Evolutionary conservation across 2,329 filamentous ascomycete species (phyloP), one percentile per base, ranked within the genome.

Genomic region (Phaeosphaeriaceae sp.): DNA sequence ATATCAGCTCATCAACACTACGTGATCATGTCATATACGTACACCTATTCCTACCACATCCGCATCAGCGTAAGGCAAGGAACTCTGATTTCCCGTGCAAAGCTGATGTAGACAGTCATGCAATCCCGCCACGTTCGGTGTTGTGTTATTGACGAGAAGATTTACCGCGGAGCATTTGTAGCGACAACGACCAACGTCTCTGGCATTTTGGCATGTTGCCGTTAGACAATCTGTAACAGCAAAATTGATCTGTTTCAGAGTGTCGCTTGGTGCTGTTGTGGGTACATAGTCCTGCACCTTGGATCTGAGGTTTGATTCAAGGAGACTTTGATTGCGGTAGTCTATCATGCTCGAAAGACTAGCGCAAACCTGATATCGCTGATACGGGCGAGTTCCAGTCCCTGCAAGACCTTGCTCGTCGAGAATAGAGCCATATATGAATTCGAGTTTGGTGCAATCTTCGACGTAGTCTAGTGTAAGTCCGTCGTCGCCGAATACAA

Each of bases 41-140:
- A 68, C 65, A 11, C 65, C 65, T 48, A 66, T 64, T 2, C 63
- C 65, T 11, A 68, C 55, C 3, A 68, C 56, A 52, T 68, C 65
- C 13, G 60, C 61, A 57, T 68, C 65, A 1, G 65, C 65, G 53
- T 35, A 68, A 11, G 65, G 65, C 24, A 66, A 51, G 22, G 55
- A 56, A 13, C 53, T 21, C 30, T 66, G 59, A 2, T 35, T 35
- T 17, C 49, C 52, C 19, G 32, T 58, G 44, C 65, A 66, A 13
- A 68, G 55, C 19, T 32, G 32, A 23, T 54, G 17, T 21, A 66
- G 28, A 42, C 63, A 68, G 0, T 63, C 49, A 54, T 63, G 59
- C 0, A 68, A 3, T 3, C 63, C 63, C 23, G 52, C n/a, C 1
- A 68, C 22, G 42, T 61, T 60, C 13, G 63, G 63, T n/a, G 40